Percentiles rank a stretch among this genome's conserved stretches.
phyloP scores from a whole-genome alignment of 2,329 filamentous ascomycete genomes.

The Reticulascus tulasneorum region DNA sequence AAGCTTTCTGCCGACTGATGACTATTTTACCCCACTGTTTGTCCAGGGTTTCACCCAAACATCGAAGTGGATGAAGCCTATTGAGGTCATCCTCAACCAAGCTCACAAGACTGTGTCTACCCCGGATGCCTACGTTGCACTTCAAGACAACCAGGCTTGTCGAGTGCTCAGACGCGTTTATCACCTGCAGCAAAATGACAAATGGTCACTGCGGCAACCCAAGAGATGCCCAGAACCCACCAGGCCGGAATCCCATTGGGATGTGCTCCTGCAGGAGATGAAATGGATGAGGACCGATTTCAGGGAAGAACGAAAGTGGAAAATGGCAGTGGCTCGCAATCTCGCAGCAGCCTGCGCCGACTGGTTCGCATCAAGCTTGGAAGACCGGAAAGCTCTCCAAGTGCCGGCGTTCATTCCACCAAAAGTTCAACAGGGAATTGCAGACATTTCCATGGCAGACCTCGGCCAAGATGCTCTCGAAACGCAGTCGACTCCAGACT shows the following conservation, averaged over 20 bases:
- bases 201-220: constrained; percentile 88
- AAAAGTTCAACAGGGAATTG: constrained; percentile 23
- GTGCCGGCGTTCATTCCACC: constrained; percentile 54
- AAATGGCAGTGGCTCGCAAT: constrained; percentile 73
- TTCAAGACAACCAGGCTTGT: constrained; percentile 83
- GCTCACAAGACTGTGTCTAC: constrained; percentile 90
- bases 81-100: constrained; percentile 71
- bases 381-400: constrained; percentile 65
- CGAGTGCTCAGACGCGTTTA: constrained; percentile 84
- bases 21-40: constrained; percentile 62
- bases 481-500: constrained; percentile 60
- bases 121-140: constrained; percentile 74
- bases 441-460: constrained; percentile 29
- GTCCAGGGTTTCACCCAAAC: constrained; percentile 53
- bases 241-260: constrained; percentile 74
- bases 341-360: constrained; percentile 80
- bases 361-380: constrained; percentile 64
- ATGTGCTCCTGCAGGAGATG: constrained; percentile 83
- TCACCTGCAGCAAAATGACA: constrained; percentile 82
- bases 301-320: constrained; percentile 91
- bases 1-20: constrained; percentile 47
- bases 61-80: constrained; percentile 56
- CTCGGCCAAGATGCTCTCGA: constrained; percentile 27
- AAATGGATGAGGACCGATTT: constrained; percentile 99
- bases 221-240: constrained; percentile 79